Percentiles rank a stretch among this genome's conserved stretches.
phyloP scores from a whole-genome alignment of 2,329 filamentous ascomycete species.

The Furcasterigmium furcatum region DNA sequence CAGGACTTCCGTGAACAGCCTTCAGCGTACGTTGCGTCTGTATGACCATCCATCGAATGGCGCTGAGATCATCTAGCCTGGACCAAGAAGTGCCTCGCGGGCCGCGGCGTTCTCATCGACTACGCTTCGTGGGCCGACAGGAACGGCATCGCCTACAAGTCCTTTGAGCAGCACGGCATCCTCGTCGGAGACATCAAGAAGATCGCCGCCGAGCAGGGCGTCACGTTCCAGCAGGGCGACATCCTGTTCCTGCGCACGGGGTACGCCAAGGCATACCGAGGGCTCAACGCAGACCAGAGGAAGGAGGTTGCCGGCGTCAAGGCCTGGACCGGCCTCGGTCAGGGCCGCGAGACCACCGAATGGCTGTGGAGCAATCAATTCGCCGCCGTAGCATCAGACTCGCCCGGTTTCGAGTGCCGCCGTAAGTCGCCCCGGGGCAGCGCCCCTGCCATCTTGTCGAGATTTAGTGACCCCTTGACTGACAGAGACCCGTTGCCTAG shows the following conservation, averaged over 20 bases:
- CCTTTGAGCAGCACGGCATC: slow-evolving; percentile 51
- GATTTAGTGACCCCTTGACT: too few species aligned
- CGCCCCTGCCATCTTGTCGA: too few species aligned
- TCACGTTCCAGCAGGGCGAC: slow-evolving; percentile 46
- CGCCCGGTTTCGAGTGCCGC: slow-evolving; percentile 37
- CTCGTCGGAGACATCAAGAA: slow-evolving; percentile 13
- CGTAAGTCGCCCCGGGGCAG: slow-evolving; percentile 16
- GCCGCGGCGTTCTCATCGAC: slow-evolving; percentile 50
- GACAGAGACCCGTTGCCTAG: too few species aligned
- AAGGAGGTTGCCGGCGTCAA: too few species aligned
- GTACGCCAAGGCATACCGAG: too few species aligned
- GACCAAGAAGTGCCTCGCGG: slow-evolving; percentile 39
- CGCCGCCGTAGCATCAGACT: slow-evolving; percentile 39
- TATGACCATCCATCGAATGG: too few species aligned
- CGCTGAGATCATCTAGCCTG: slow-evolving; percentile 35
- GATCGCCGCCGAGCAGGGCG: slow-evolving; percentile 31
- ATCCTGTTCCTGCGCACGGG: slow-evolving; percentile 47
- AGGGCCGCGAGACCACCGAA: slow-evolving; percentile 26
- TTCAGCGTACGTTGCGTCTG: too few species aligned
- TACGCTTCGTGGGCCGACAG: slow-evolving; percentile 47
- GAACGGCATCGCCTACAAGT: slow-evolving; percentile 46
- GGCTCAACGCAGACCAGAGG: too few species aligned
- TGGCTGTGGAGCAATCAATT: slow-evolving; percentile 45
- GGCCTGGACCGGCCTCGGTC: too few species aligned
- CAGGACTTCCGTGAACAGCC: too few species aligned